Base-by-base conservation (phyloP, 805 yeast genomes). In the Myxozyma vanderwaltii region DNA sequence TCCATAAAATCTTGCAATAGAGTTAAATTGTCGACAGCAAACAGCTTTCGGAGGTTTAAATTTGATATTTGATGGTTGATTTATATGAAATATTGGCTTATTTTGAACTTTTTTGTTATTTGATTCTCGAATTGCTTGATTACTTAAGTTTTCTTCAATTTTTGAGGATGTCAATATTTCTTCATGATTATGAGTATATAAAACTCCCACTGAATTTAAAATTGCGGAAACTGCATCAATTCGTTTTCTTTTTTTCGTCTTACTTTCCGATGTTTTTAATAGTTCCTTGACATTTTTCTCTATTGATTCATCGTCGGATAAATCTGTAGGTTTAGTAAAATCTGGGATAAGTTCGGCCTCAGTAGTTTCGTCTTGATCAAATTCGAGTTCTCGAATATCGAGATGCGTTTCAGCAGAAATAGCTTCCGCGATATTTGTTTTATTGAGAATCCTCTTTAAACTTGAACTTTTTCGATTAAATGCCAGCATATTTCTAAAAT, bases 181-280 rank as follows among this genome's bases (percentile, higher is more conserved):
- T 8, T 56, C 51, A 31, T 61, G 59, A 26, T 61, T 54, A 35
- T 61, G 65, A 15, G 48, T 27, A 36, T 58, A 61, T 27, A 50
- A 45, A 23, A 58, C 65, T 6, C 65, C 65, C 8, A 40, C 59
- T 3, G 56, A 38, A 39, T 54, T 54, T 51, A 61, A 33, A 17
- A 61, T 61, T 38, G 65, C 65, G 21, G 58, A 41, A 8, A 61
- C 52, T 5, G 63, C 60, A 54, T 61, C 65, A 12, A 55, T 23
- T 3, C 44, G 40, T n/a, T 15, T 13, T 10, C 51, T 10, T 17
- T 46, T 46, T n/a, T 8, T 26, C 12, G 23, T 23, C 21, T 5
- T 10, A 26, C 43, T 12, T 13, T 15, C 31, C 19, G 3, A 4
- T 27, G 33, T 15, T 23, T 7, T 13, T 10, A 41, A 15, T 6